These are phyloP conservation scores for Pseudogymnoascus sp. DNA, from an alignment of 2,329 filamentous ascomycete species.

Conservation along the genomic window DNA sequence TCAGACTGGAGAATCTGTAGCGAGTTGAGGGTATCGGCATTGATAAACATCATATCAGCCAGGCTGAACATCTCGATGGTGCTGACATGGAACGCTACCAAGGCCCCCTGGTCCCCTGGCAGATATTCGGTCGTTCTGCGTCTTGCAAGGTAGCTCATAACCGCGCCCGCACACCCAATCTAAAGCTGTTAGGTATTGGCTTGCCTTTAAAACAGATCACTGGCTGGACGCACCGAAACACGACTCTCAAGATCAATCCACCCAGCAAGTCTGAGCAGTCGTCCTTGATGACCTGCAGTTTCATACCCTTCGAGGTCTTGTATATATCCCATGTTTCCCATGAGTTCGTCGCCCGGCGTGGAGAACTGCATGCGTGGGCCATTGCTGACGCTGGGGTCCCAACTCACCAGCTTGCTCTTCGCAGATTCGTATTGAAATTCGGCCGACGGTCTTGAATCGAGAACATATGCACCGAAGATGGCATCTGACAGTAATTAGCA, in stretches of 20 bases:
- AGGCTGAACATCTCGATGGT: conserved; percentile 70
- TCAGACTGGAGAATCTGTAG: conserved; percentile 82
- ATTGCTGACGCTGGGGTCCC: conserved; percentile 40
- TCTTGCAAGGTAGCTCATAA: conserved; percentile 71
- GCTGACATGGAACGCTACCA: conserved; percentile 51
- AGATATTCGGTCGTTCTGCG: conserved; percentile 55
- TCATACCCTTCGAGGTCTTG: conserved; percentile 34
- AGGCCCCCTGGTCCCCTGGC: conserved; percentile 48
- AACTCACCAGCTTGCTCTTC: conserved; percentile 54
- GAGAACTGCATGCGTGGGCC: conserved; percentile 50
- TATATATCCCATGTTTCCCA: conserved; percentile 14
- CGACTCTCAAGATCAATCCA: conserved; percentile 67
- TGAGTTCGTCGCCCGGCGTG: conserved; percentile 45
- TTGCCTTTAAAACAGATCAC: background rate
- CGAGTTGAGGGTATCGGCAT: conserved; percentile 68
- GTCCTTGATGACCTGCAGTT: conserved; percentile 50
- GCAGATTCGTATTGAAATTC: conserved; percentile 67
- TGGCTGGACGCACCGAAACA: conserved; percentile 47
- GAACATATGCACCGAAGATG: conserved; percentile 36
- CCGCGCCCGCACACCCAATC: conserved; percentile 78
- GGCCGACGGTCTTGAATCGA: conserved; percentile 61
- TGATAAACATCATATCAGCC: conserved; percentile 63
- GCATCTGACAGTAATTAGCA: conserved; percentile 26
- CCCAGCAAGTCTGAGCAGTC: conserved; percentile 60
- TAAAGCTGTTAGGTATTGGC: conserved; percentile 11